Base-by-base conservation (phyloP, 75 land plant genomes). In the Sequoia sempervirens region DNA sequence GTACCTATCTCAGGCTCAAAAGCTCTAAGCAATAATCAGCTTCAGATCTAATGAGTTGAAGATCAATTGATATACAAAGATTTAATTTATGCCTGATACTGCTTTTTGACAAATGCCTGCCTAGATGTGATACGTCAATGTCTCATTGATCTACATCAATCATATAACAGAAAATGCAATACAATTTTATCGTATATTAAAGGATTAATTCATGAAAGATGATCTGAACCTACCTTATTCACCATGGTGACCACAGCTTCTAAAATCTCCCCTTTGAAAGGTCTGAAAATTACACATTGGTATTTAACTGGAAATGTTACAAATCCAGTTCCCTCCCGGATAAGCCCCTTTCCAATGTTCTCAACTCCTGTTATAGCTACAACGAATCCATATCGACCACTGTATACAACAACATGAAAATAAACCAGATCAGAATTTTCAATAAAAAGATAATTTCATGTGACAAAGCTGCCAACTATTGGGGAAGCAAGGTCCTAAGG, bases 221-320 rank as follows among this genome's bases (percentile, higher is more conserved):
- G 81, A 75, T 23, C 20, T 43, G 28, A 53, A 28, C 20, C 56
- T 46, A 96, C 99, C 99, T 97, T 97, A 85, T 97, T 97, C 32
- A 97, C 99, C 96, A 97, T 93, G 13, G 99, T 94, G 84, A 97
- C 98, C 30, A 93, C 98, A 56, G 97, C 94, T 87, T 97, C 99
- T 40, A 97, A 87, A 40, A 97, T 94, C 89, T 97, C 99, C 34
- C 98, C 98, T 86, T 95, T 96, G 84, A 97, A 97, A 2, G 99
- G 99, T 81, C 99, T 85, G 89, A 96, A 97, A 54, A 93, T 96
- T 58, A 97, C 99, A 84, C 98, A 96, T 79, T 96, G 94, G 82
- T 97, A 97, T 88, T 91, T 92, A 23, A 97, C 94, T 6, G 98
- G 98, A 80, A 97, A 97, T 3, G 99, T 96, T 4, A 97, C 99